Evolutionary conservation across 345 rosid species (phyloP).

Genomic region (Geranium rotundifolium): DNA sequence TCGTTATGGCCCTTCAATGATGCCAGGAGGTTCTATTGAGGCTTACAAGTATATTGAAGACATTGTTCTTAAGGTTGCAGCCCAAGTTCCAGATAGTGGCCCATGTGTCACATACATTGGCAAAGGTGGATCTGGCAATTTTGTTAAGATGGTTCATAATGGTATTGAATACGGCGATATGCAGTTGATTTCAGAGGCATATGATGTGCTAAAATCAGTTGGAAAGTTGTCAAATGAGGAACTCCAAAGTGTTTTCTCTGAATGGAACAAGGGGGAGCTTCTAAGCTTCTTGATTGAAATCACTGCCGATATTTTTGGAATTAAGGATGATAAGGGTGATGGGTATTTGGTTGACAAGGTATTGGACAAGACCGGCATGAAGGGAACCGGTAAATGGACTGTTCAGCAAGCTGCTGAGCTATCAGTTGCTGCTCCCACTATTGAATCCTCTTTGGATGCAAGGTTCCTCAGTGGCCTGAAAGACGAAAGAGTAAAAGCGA

Average conservation of each 20-base stretch:
- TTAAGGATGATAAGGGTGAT: conserved; percentile 76
- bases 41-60: conserved; percentile 82
- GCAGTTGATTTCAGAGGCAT: conserved; percentile 94
- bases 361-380: conserved; percentile 95
- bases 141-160: conserved; percentile 92
- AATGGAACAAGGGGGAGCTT: conserved; percentile 95
- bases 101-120: conserved; percentile 89
- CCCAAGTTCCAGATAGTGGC: conserved; percentile 89
- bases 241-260: conserved; percentile 51
- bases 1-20: conserved; percentile 78
- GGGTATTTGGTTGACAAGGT: conserved; percentile 91
- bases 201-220: conserved; percentile 73
- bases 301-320: conserved; percentile 80
- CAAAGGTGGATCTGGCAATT: conserved; percentile 87
- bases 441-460: conserved; percentile 78
- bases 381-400: conserved; percentile 97
- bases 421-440: conserved; percentile 89
- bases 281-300: conserved; percentile 90
- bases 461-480: conserved; percentile 88
- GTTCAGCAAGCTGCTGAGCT: conserved; percentile 98
- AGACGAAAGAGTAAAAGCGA: conserved; percentile 82
- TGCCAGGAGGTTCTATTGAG: conserved; percentile 91
- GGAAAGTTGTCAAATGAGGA: conserved; percentile 89
- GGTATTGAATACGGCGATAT: conserved; percentile 96
- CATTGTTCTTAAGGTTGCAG: conserved; percentile 87